Conservation (phyloP, 306 rosid species). For the Prunus davidiana region DNA sequence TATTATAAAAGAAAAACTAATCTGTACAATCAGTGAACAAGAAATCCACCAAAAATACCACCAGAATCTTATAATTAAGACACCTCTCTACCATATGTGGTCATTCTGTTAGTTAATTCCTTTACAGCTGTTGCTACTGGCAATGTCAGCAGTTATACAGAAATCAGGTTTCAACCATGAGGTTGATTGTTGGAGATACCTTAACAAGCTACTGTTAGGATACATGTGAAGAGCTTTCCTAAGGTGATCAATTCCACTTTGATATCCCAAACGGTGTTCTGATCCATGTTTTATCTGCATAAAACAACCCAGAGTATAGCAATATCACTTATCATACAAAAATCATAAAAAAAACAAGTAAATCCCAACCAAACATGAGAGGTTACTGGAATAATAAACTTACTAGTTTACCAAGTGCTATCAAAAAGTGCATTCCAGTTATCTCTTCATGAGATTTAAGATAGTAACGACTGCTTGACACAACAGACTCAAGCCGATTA, state of each 20-base stretch:
- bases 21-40: too few species aligned
- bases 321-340: not conserved
- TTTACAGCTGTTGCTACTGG: not conserved
- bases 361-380: conserved; percentile 16
- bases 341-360: not conserved
- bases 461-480: conserved; percentile 47
- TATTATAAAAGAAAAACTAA: too few species aligned
- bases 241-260: conserved; percentile 67
- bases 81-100: not conserved
- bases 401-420: conserved; percentile 89
- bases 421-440: conserved; percentile 64
- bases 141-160: conserved; percentile 6
- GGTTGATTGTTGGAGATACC: conserved; percentile 39
- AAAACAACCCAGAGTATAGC: conserved; percentile 7
- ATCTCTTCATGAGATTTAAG: conserved; percentile 68
- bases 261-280: conserved; percentile 49
- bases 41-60: too few species aligned
- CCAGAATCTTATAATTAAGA: too few species aligned
- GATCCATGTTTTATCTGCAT: conserved; percentile 65
- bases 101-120: not conserved
- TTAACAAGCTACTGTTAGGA: conserved; percentile 67
- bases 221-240: conserved; percentile 80
- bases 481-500: conserved; percentile 55
- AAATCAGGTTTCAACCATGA: not conserved
- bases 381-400: conserved; percentile 17